Percentiles rank a stretch among this genome's conserved stretches.
phyloP scores from a whole-genome alignment of 1,284 basidiomycete genomes.

The Exobasidium rhododendri region DNA sequence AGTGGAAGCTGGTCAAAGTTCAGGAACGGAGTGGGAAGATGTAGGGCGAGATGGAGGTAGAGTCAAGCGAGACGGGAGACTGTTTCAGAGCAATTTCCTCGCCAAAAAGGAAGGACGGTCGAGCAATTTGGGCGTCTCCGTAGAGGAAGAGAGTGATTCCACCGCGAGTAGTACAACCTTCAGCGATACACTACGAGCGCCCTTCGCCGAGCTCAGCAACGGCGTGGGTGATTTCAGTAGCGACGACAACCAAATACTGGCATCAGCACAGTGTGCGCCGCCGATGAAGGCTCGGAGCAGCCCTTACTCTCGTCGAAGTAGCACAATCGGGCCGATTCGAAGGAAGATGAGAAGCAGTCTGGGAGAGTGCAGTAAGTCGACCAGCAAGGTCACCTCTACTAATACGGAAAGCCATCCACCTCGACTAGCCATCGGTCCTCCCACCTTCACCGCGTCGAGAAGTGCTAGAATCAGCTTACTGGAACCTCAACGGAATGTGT shows the following conservation, averaged over 20 bases:
- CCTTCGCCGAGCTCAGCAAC: background rate
- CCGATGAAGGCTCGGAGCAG: background rate
- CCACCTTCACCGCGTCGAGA: background rate
- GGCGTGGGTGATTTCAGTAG: background rate
- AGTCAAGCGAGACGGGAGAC: background rate
- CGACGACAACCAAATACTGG: background rate
- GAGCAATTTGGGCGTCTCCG: background rate
- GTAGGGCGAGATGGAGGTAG: background rate
- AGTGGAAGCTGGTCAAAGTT: slow-evolving; percentile 2
- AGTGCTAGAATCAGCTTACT: background rate
- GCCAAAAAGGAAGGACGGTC: background rate
- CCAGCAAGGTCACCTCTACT: background rate
- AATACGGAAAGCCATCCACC: background rate
- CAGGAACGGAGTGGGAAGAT: slow-evolving; percentile 20
- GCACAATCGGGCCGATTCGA: slow-evolving; percentile 4
- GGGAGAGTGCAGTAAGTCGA: background rate
- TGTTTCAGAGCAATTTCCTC: slow-evolving; percentile 17
- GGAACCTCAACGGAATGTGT: too few relatives aligned
- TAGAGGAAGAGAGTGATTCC: background rate
- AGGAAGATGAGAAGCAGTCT: slow-evolving; percentile 1
- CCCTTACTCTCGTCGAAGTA: background rate
- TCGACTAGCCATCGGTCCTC: background rate
- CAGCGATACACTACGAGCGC: background rate
- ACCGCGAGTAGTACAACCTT: background rate
- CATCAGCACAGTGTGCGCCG: background rate